Conservation (phyloP, 208 protist genomes). For the Wallacemonas sp. region DNA sequence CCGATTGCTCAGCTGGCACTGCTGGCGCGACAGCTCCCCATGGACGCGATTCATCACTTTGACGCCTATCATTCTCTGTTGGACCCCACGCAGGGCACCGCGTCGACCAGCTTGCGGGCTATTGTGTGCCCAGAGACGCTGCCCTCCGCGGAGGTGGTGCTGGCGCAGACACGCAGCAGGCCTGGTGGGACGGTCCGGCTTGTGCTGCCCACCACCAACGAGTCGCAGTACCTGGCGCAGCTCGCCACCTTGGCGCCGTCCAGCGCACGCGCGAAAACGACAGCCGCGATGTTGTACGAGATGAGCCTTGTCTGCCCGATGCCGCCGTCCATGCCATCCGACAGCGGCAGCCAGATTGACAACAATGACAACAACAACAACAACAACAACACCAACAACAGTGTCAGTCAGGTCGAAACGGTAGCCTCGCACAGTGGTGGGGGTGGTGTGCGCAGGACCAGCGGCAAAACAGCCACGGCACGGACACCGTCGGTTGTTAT, state of each 20-base stretch:
- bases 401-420: not conserved
- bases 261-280: not conserved
- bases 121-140: not conserved
- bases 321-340: not conserved
- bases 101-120: conserved; percentile 4
- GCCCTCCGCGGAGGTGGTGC: not conserved
- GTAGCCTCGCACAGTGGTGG: not conserved
- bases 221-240: conserved; percentile 8
- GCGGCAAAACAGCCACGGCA: not conserved
- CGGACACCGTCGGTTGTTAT: not conserved
- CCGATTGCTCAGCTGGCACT: conserved; percentile 19
- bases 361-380: no score
- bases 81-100: conserved; percentile 16
- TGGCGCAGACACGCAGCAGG: not conserved
- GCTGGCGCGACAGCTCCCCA: conserved; percentile 41
- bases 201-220: conserved; percentile 1
- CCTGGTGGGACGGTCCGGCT: not conserved
- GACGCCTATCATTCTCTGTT: conserved; percentile 61
- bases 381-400: no score
- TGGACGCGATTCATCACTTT: conserved; percentile 79
- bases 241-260: not conserved
- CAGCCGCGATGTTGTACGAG: conserved; percentile 6
- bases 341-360: no score
- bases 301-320: conserved; percentile 8
- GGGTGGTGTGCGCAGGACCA: not conserved